A percentile compares a stretch with the other conserved stretches of the same genome.
These are phyloP conservation scores for Pichia sp. DNA, from an alignment of 1,139 yeast genomes.

Conservation along the genomic window DNA sequence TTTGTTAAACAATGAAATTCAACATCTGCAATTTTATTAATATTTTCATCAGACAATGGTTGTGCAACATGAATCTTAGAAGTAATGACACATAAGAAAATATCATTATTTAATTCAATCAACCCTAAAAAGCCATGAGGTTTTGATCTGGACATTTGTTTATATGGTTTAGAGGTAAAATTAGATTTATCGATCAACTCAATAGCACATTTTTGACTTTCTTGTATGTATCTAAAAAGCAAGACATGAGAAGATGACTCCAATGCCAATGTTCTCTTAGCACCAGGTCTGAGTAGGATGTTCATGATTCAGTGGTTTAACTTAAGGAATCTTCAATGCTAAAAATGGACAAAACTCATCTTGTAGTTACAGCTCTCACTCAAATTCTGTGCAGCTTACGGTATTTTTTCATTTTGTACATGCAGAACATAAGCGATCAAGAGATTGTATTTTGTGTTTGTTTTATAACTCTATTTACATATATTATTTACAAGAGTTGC, in stretches of 20 bases:
- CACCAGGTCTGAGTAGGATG: constrained; percentile 7
- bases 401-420: not conserved
- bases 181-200: constrained; percentile 42
- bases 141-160: constrained; percentile 38
- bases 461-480: too few species aligned
- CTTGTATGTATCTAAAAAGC: constrained; percentile 38
- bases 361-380: not conserved
- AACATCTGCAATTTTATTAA: constrained; percentile 72
- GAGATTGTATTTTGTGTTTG: not conserved
- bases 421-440: not conserved
- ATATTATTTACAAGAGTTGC: not conserved
- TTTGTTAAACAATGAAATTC: constrained; percentile 75
- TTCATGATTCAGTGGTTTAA: constrained; percentile 5
- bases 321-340: not conserved
- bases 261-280: constrained; percentile 47
- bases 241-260: constrained; percentile 46
- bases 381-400: not conserved
- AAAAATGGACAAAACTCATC: not conserved
- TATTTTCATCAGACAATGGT: constrained; percentile 74
- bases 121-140: constrained; percentile 84
- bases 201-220: constrained; percentile 42
- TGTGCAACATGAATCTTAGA: constrained; percentile 72
- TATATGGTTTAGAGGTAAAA: constrained; percentile 38
- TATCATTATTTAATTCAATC: constrained; percentile 58
- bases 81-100: constrained; percentile 75